Conservation (phyloP, 2,329 filamentous ascomycete species). For the Aspergillus floridensis region DNA sequence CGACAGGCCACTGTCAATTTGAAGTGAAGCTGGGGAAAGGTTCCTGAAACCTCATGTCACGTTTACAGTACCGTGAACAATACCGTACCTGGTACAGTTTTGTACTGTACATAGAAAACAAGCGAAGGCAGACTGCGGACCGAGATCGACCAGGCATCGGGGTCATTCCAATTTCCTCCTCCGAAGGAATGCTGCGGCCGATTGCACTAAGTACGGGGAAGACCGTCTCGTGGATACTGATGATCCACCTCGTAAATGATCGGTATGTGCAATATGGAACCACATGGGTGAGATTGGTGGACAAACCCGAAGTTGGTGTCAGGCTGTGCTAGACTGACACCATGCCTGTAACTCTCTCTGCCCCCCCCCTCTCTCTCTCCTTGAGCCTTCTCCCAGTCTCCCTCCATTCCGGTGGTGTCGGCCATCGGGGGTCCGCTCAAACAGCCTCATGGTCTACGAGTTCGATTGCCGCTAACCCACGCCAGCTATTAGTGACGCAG, state of each 20-base stretch:
- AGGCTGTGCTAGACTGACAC: slow-evolving; percentile 13
- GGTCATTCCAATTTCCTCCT: not conserved
- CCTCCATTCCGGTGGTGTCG: slow-evolving; percentile 19
- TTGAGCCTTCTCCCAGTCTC: not conserved
- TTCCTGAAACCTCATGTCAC: too few relatives aligned
- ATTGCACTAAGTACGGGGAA: not conserved
- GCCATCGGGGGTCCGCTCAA: slow-evolving; percentile 20
- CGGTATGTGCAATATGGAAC: slow-evolving; percentile 10
- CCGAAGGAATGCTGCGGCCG: not conserved
- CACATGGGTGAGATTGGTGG: slow-evolving; percentile 14
- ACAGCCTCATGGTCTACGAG: slow-evolving; percentile 19
- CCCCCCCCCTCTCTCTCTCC: not conserved
- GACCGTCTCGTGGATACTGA: not conserved
- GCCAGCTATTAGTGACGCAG: slow-evolving; percentile 22
- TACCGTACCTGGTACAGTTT: too few relatives aligned
- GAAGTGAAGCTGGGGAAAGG: not conserved
- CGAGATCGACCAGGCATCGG: not conserved
- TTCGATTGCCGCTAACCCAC: slow-evolving; percentile 11
- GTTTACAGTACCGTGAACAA: too few relatives aligned
- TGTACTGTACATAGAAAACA: not conserved
- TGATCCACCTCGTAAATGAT: not conserved
- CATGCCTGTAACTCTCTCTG: slow-evolving; percentile 2
- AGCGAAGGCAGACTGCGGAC: not conserved
- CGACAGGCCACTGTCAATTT: not conserved
- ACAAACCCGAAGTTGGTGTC: slow-evolving; percentile 8